A percentile compares a stretch with the other conserved stretches of the same genome.
Evolutionary conservation across 2,329 filamentous ascomycete species (phyloP).

Genomic region (Hymenoscyphus occultus): DNA sequence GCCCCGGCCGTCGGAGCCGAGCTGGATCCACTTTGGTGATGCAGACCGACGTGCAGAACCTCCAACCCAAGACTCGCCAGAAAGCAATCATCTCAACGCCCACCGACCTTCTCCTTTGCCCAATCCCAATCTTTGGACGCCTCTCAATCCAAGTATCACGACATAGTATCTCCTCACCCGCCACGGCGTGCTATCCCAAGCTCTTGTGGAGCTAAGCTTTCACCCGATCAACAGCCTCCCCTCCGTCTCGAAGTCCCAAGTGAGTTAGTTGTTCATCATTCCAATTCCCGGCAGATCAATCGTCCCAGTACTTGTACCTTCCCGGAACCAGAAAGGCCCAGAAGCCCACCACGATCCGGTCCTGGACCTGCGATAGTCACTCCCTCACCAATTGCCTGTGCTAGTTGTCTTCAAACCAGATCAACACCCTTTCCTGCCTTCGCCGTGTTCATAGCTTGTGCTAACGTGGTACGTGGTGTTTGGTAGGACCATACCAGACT

Average conservation of each 20-base stretch:
- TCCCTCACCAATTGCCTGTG: neutral
- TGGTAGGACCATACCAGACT: conserved; percentile 5
- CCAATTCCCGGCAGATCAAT: conserved; percentile 1
- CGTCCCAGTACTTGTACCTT: neutral
- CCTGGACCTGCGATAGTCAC: neutral
- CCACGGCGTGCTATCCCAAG: neutral
- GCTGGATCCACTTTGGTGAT: neutral
- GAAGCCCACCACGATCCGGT: neutral
- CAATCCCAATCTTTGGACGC: neutral
- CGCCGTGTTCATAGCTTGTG: neutral
- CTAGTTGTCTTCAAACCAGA: neutral
- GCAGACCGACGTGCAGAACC: too few species aligned
- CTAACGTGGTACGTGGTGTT: conserved; percentile 9
- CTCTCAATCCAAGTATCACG: conserved; percentile 14
- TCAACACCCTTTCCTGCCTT: neutral
- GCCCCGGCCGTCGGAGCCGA: neutral
- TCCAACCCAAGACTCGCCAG: neutral
- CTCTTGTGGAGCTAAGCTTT: conserved; percentile 6
- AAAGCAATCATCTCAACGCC: neutral
- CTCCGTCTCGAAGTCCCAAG: neutral
- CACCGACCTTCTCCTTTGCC: neutral
- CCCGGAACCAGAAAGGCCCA: neutral
- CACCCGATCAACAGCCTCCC: neutral
- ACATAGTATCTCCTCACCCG: conserved; percentile 8
- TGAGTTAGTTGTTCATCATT: conserved; percentile 1